Conservation (phyloP, 441 rosid genomes). For the Corymbia citriodora region DNA sequence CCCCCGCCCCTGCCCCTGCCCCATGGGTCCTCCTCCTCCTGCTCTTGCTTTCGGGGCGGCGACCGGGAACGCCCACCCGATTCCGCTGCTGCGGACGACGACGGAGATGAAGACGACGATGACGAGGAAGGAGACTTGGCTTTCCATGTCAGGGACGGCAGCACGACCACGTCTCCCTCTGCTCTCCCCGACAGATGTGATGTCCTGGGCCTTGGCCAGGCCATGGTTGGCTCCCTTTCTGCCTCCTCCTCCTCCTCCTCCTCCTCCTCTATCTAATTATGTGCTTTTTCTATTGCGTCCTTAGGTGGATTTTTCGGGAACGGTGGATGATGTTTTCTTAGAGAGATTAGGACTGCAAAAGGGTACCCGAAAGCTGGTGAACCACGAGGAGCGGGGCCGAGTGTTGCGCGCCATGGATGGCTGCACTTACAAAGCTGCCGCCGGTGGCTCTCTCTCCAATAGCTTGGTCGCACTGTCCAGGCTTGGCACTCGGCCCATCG, state of each 20-base stretch:
- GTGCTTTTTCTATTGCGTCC: background rate
- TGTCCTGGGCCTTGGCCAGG: conserved; percentile 94
- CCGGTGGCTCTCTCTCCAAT: conserved; percentile 97
- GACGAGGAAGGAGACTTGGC: conserved; percentile 29
- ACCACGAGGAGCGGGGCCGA: conserved; percentile 94
- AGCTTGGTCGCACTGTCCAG: conserved; percentile 87
- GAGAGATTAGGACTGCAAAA: conserved; percentile 65
- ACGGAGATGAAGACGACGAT: conserved; percentile 33
- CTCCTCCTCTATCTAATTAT: background rate
- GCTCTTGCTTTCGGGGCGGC: background rate
- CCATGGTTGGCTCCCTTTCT: conserved; percentile 49
- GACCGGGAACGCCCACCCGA: background rate
- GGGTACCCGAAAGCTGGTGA: conserved; percentile 84
- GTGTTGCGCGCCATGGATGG: conserved; percentile 97
- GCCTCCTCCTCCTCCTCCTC: background rate
- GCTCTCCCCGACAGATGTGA: conserved; percentile 79
- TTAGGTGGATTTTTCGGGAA: conserved; percentile 90
- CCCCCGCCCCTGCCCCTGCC: background rate
- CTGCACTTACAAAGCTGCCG: conserved; percentile 96
- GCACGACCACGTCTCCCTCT: conserved; percentile 12
- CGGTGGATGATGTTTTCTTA: conserved; percentile 73
- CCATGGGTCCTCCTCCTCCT: background rate
- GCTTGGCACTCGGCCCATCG: conserved; percentile 53
- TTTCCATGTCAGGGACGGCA: conserved; percentile 2
- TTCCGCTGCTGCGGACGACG: conserved; percentile 6